These are phyloP conservation scores for Mycena filopes DNA, from an alignment of 768 basidiomycete genomes.

Conservation along the genomic window DNA sequence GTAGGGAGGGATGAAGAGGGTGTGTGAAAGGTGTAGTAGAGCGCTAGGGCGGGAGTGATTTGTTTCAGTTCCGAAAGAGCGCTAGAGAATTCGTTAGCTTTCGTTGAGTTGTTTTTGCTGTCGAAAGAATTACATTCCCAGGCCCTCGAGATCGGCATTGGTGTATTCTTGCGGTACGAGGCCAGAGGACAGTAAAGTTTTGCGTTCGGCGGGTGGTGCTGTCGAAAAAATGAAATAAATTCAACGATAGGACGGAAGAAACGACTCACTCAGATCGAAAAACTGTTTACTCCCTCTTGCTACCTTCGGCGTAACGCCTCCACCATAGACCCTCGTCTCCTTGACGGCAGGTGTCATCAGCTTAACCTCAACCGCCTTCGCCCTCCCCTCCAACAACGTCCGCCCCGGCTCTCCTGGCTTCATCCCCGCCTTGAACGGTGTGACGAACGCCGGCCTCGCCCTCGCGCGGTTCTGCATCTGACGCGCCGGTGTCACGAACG, in stretches of 20 bases:
- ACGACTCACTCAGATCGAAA: conserved; percentile 58
- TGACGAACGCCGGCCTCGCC: conserved; percentile 58
- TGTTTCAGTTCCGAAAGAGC: conserved; percentile 60
- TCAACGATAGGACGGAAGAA: neutral
- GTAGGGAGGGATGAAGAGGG: conserved; percentile 43
- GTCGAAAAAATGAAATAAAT: neutral
- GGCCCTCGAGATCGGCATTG: conserved; percentile 53
- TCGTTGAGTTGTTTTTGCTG: neutral
- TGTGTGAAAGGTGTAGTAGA: conserved; percentile 69
- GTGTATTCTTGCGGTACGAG: conserved; percentile 61
- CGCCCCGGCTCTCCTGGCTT: conserved; percentile 55
- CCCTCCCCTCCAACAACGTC: conserved; percentile 40
- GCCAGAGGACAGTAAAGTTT: conserved; percentile 59
- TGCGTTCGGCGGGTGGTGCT: conserved; percentile 51
- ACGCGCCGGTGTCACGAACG: conserved; percentile 32
- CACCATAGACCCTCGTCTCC: conserved; percentile 1
- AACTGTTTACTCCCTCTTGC: conserved; percentile 34
- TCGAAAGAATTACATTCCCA: conserved; percentile 60
- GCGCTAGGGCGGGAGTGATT: conserved; percentile 65
- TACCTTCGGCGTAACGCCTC: conserved; percentile 14
- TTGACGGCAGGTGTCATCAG: conserved; percentile 28
- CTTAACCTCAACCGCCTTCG: conserved; percentile 21
- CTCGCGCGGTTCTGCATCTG: conserved; percentile 25
- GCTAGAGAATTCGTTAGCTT: conserved; percentile 45
- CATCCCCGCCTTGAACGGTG: conserved; percentile 70